Conservation (phyloP, 495 filamentous ascomycete species). For the Pseudotulostoma volvatum region DNA sequence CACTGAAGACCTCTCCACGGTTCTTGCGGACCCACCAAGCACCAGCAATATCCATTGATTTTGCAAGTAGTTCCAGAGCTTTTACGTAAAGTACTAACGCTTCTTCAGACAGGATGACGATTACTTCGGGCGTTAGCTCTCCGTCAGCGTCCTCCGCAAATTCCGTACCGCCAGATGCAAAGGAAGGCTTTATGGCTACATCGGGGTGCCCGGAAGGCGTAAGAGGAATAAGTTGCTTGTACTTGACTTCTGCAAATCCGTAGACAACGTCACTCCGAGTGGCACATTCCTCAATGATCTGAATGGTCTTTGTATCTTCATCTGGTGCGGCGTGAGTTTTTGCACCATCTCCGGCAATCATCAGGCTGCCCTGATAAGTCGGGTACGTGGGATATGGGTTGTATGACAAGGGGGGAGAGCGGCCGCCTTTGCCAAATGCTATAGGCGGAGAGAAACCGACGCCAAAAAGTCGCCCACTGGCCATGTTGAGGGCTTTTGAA, state of each 20-base stretch:
- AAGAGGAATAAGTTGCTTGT: slow-evolving; percentile 81
- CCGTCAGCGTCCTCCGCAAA: slow-evolving; percentile 19
- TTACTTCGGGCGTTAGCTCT: slow-evolving; percentile 62
- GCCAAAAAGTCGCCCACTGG: slow-evolving; percentile 69
- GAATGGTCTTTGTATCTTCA: slow-evolving; percentile 63
- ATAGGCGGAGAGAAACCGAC: slow-evolving; percentile 56
- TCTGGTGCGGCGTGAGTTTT: slow-evolving; percentile 45
- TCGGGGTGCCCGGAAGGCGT: slow-evolving; percentile 53
- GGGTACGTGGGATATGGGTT: slow-evolving; percentile 75
- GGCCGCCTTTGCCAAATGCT: slow-evolving; percentile 44
- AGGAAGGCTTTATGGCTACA: slow-evolving; percentile 16
- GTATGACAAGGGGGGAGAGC: slow-evolving; percentile 64
- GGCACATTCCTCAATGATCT: slow-evolving; percentile 77
- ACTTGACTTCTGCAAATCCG: slow-evolving; percentile 95
- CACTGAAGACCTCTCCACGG: slow-evolving; percentile 42
- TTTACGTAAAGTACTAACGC: slow-evolving; percentile 94
- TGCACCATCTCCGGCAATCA: slow-evolving; percentile 48
- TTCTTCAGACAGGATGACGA: slow-evolving; percentile 80
- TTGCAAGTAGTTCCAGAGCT: slow-evolving; percentile 69
- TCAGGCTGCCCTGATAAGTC: slow-evolving; percentile 39
- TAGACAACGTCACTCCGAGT: slow-evolving; percentile 89
- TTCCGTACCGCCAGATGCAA: slow-evolving; percentile 22
- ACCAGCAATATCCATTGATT: slow-evolving; percentile 92
- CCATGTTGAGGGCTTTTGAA: slow-evolving; percentile 86
- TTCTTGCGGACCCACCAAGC: slow-evolving; percentile 78